phyloP scores from a whole-genome alignment of 495 filamentous ascomycete species.

The Physcia stellaris region DNA sequence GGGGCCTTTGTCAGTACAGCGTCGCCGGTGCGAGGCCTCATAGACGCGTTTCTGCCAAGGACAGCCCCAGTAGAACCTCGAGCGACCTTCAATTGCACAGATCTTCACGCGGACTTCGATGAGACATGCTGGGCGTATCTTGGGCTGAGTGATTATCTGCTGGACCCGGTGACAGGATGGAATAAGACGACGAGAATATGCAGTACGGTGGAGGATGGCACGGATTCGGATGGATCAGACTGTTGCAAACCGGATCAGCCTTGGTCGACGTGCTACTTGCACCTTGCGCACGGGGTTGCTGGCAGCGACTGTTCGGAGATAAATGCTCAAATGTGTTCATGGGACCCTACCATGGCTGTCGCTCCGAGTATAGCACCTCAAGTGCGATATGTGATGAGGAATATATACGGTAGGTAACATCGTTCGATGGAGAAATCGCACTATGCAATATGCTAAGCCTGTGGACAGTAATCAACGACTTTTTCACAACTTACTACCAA shows the following conservation, averaged over 20 bases:
- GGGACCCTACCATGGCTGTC: not conserved
- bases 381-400: constrained; percentile 8
- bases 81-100: constrained; percentile 13
- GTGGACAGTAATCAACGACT: constrained; percentile 12
- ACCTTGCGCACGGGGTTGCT: constrained; percentile 3
- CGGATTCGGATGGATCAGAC: constrained; percentile 6
- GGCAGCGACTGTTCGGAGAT: constrained; percentile 8
- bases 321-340: constrained; percentile 7
- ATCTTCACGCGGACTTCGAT: constrained; percentile 6
- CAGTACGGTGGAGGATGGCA: not conserved
- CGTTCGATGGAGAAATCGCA: not conserved
- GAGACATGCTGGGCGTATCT: constrained; percentile 6
- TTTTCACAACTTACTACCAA: constrained; percentile 10
- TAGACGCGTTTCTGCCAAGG: too few relatives aligned
- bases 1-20: too few relatives aligned
- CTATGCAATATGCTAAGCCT: not conserved
- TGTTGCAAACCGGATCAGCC: constrained; percentile 6
- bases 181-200: constrained; percentile 3
- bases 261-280: constrained; percentile 12
- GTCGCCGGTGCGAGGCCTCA: too few relatives aligned
- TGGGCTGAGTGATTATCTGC: constrained; percentile 6
- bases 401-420: constrained; percentile 9
- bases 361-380: constrained; percentile 4
- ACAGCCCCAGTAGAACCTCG: too few relatives aligned
- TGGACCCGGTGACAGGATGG: constrained; percentile 6